phyloP scores from a whole-genome alignment of 768 basidiomycete species.

The Pholiota molesta region DNA sequence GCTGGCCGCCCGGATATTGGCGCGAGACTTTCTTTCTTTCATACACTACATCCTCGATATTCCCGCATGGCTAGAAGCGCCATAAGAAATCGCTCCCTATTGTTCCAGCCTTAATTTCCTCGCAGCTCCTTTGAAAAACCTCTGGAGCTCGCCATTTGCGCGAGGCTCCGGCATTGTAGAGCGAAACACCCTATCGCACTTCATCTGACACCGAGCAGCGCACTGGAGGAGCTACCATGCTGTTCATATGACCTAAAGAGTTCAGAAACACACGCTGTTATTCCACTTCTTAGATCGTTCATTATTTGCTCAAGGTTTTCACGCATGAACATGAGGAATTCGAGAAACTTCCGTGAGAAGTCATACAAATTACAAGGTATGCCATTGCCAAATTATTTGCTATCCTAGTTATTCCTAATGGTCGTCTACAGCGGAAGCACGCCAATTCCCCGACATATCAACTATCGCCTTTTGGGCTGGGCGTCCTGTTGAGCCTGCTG shows the following conservation, averaged over 20 bases:
- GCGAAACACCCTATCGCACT: constrained; percentile 23
- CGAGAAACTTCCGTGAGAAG: constrained; percentile 8
- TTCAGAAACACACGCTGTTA: constrained; percentile 19
- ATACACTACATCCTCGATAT: not conserved
- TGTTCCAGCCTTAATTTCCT: constrained; percentile 19
- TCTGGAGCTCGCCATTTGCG: constrained; percentile 5
- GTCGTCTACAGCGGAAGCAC: constrained; percentile 21
- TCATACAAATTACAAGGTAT: not conserved
- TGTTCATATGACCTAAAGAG: constrained; percentile 23
- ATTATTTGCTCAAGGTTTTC: constrained; percentile 16
- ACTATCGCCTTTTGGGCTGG: constrained; percentile 1
- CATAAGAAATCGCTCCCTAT: constrained; percentile 1
- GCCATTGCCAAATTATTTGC: not conserved
- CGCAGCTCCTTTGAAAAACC: constrained; percentile 5
- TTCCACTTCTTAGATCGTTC: constrained; percentile 10
- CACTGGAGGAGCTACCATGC: constrained; percentile 13
- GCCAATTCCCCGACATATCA: not conserved
- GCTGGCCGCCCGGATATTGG: not conserved
- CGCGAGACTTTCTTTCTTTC: not conserved
- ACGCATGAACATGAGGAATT: constrained; percentile 3
- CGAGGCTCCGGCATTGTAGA: constrained; percentile 17
- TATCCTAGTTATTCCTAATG: not conserved
- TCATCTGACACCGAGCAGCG: constrained; percentile 23
- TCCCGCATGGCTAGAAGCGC: not conserved
- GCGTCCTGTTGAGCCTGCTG: constrained; percentile 10